Conservation (phyloP, 2,329 filamentous ascomycete genomes). For the Didymella glomerata region DNA sequence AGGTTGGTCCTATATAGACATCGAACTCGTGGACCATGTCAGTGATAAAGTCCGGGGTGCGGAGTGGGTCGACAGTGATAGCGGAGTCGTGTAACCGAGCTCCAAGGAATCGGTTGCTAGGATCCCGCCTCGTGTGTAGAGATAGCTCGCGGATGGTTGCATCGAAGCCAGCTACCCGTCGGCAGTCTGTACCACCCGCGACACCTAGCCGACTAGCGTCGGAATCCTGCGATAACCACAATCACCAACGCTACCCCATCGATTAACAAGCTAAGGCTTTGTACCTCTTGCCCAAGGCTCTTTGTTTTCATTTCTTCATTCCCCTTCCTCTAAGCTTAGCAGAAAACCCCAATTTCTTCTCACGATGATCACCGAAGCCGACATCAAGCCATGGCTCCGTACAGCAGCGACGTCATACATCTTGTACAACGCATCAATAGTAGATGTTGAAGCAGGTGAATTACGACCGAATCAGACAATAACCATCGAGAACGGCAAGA, state of each 20-base stretch:
- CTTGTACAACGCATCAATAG: constrained; percentile 9
- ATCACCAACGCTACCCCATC: background rate
- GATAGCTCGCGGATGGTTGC: background rate
- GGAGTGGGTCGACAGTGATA: background rate
- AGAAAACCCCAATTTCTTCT: background rate
- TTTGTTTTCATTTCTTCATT: background rate
- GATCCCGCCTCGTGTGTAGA: background rate
- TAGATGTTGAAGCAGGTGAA: constrained; percentile 2
- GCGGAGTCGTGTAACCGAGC: background rate
- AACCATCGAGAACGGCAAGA: constrained; percentile 7
- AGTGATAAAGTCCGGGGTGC: background rate
- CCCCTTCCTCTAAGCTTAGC: background rate
- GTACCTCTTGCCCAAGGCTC: background rate
- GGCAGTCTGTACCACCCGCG: constrained; percentile 6
- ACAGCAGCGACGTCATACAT: constrained; percentile 8
- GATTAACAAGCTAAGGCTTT: constrained; percentile 1
- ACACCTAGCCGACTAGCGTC: constrained; percentile 7
- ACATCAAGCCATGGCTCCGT: constrained; percentile 16
- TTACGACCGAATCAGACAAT: background rate
- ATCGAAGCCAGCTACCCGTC: constrained; percentile 7
- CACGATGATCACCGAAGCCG: constrained; percentile 10
- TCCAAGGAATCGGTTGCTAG: background rate
- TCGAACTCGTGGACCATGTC: background rate
- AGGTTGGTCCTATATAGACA: background rate
- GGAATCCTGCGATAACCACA: background rate